phyloP scores from a whole-genome alignment of 768 basidiomycete genomes.

The Infundibulicybe gibba region DNA sequence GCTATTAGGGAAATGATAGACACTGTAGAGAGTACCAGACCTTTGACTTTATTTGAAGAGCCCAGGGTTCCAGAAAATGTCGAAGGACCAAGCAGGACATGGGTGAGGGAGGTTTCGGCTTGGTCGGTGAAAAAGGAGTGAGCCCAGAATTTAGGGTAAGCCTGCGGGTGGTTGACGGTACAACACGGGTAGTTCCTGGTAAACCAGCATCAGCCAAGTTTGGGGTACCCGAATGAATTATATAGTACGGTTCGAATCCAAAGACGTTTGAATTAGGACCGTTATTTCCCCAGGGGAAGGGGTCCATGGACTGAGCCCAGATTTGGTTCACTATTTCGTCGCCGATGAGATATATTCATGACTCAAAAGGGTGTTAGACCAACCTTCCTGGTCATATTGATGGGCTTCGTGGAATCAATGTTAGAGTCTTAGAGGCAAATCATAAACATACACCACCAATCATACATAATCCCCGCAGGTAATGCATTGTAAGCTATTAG shows the following conservation, averaged over 20 bases:
- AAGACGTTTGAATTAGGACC: slow-evolving; percentile 37
- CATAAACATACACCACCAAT: slow-evolving; percentile 29
- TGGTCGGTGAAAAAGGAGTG: slow-evolving; percentile 32
- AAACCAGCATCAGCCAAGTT: not conserved
- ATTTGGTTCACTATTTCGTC: slow-evolving; percentile 32
- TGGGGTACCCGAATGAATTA: no score
- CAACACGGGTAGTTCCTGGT: slow-evolving; percentile 39
- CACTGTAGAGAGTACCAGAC: slow-evolving; percentile 9
- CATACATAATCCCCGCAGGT: slow-evolving; percentile 33
- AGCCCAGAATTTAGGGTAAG: slow-evolving; percentile 39
- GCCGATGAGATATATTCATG: not conserved
- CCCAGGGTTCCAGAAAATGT: slow-evolving; percentile 30
- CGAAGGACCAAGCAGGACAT: slow-evolving; percentile 35
- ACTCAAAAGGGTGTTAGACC: not conserved
- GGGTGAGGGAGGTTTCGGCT: slow-evolving; percentile 24
- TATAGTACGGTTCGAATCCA: slow-evolving; percentile 34
- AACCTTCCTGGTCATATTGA: slow-evolving; percentile 41
- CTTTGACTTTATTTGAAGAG: slow-evolving; percentile 25
- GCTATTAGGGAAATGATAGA: not conserved
- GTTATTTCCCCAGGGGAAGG: slow-evolving; percentile 33
- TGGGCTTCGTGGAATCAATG: slow-evolving; percentile 21
- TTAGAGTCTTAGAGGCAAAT: not conserved
- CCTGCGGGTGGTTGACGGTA: slow-evolving; percentile 39
- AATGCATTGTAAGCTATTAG: slow-evolving; percentile 34
- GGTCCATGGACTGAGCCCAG: slow-evolving; percentile 35